phyloP scores from a whole-genome alignment of 2,329 filamentous ascomycete genomes.

The Hysterium pulicare region DNA sequence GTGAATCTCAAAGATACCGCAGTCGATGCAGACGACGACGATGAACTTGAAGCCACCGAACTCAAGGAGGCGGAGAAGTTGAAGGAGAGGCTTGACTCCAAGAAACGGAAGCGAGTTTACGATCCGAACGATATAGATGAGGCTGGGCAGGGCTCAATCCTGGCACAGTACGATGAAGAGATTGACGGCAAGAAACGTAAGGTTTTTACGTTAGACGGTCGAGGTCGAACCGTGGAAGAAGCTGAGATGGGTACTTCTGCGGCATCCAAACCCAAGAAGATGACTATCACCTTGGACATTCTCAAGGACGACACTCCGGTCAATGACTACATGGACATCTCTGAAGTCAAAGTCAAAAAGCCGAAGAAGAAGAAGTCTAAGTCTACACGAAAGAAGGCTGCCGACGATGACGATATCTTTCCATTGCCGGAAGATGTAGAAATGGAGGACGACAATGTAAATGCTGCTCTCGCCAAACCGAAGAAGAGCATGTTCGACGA shows the following conservation, averaged over 20 bases:
- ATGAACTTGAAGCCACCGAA: slow-evolving; percentile 79
- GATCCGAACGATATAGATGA: slow-evolving; percentile 74
- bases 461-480: slow-evolving; percentile 21
- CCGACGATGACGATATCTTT: slow-evolving; percentile 57
- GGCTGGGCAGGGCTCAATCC: slow-evolving; percentile 62
- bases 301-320: slow-evolving; percentile 60
- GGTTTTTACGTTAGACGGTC: slow-evolving; percentile 78
- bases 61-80: slow-evolving; percentile 70
- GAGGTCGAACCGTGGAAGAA: slow-evolving; percentile 64
- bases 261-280: slow-evolving; percentile 57
- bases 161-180: slow-evolving; percentile 94
- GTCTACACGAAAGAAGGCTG: slow-evolving; percentile 67
- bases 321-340: slow-evolving; percentile 85
- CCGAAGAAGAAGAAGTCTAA: slow-evolving; percentile 78
- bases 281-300: slow-evolving; percentile 75
- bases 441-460: slow-evolving; percentile 71
- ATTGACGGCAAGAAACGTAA: slow-evolving; percentile 88
- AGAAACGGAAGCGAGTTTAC: slow-evolving; percentile 87
- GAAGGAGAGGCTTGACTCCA: slow-evolving; percentile 73
- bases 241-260: slow-evolving; percentile 56
- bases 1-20: slow-evolving; percentile 92
- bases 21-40: slow-evolving; percentile 77
- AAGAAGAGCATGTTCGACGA: slow-evolving; percentile 65
- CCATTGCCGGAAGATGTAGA: slow-evolving; percentile 29
- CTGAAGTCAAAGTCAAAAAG: slow-evolving; percentile 89